phyloP scores from a whole-genome alignment of 164 flowering plant genomes.

The Nymphaea thermarum region DNA sequence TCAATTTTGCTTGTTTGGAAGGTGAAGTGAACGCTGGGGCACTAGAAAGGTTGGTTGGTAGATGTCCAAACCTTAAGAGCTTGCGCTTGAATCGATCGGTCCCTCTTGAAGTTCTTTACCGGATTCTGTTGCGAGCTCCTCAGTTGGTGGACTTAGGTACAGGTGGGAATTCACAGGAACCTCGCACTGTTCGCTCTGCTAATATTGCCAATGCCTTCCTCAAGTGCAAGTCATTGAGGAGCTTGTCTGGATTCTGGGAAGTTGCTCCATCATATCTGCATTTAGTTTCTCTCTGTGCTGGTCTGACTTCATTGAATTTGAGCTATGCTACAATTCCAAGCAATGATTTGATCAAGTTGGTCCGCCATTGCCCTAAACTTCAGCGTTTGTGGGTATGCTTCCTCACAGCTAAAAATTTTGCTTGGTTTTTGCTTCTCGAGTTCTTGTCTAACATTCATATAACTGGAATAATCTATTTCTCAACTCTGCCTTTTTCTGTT shows the following conservation, averaged over 20 bases:
- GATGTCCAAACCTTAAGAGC: constrained; percentile 59
- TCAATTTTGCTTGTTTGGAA: constrained; percentile 75
- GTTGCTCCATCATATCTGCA: constrained; percentile 41
- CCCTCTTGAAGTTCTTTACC: constrained; percentile 46
- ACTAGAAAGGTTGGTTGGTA: constrained; percentile 72
- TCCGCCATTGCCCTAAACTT: constrained; percentile 52
- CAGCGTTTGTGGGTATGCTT: constrained; percentile 67
- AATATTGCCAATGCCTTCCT: constrained; percentile 24
- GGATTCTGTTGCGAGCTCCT: constrained; percentile 51
- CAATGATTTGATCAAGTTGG: constrained; percentile 37
- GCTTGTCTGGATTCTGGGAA: constrained; percentile 79
- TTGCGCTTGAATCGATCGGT: constrained; percentile 57
- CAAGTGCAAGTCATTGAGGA: constrained; percentile 44
- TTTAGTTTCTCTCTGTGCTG: constrained; percentile 44
- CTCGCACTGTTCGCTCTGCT: constrained; percentile 27
- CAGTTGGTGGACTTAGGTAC: constrained; percentile 63
- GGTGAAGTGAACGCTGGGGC: constrained; percentile 59
- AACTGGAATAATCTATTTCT: too few species aligned
- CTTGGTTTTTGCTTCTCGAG: too few species aligned
- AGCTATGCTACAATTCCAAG: constrained; percentile 63
- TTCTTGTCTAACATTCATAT: too few species aligned
- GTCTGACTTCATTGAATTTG: constrained; percentile 61
- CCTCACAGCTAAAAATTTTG: not conserved
- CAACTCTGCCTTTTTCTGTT: too few species aligned
- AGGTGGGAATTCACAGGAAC: constrained; percentile 46